Percentiles rank a stretch among this genome's conserved stretches.
Conservation (phyloP, 2,329 filamentous ascomycete species). For the Ampelomyces quisqualis region DNA sequence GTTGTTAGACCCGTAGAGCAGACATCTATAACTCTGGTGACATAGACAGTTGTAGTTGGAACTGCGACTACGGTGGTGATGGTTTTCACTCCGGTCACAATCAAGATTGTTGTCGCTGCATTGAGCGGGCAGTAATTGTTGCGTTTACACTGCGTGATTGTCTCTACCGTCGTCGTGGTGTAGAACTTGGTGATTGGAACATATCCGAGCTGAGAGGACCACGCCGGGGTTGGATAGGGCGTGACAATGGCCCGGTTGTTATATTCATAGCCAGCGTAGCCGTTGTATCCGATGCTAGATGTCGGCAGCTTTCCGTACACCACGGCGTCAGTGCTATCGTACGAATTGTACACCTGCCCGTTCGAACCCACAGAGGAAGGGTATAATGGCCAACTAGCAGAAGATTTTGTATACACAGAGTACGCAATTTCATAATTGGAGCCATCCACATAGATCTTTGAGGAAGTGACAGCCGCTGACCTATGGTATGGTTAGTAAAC, state of each 20-base stretch:
- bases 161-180: constrained; percentile 1
- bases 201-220: background rate
- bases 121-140: constrained; percentile 2
- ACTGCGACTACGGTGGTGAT: background rate
- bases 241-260: background rate
- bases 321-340: background rate
- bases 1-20: constrained; percentile 6
- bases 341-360: background rate
- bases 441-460: no score
- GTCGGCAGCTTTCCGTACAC: background rate
- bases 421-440: no score
- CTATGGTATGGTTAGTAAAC: no score
- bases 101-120: background rate
- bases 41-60: constrained; percentile 3
- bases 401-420: no score
- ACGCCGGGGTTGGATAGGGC: background rate
- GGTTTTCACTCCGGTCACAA: background rate
- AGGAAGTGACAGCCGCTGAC: no score
- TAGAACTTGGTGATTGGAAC: constrained; percentile 1
- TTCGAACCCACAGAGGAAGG: no score
- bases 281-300: background rate
- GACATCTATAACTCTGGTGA: constrained; percentile 1
- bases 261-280: background rate
- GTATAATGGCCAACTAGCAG: no score
- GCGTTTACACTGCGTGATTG: constrained; percentile 2